Percentiles rank a stretch among this genome's conserved stretches.
Conservation (phyloP, 306 rosid species). For the Begonia masoniana region DNA sequence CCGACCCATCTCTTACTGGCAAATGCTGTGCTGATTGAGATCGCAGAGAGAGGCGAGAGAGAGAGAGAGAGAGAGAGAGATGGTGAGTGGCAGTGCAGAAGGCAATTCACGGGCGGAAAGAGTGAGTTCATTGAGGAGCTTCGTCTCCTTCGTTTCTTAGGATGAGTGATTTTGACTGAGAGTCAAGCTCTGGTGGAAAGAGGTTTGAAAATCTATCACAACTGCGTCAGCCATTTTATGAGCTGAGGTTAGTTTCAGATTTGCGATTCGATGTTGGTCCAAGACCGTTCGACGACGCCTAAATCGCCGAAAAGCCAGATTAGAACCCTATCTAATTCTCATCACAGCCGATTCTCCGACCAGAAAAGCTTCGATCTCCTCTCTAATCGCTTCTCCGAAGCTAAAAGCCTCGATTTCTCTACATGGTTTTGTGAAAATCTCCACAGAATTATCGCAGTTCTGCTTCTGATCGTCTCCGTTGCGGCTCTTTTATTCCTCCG, state of each 20-base stretch:
- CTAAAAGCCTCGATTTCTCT: slow-evolving; percentile 13
- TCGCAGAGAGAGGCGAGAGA: too few relatives aligned
- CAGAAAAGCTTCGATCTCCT: neutral
- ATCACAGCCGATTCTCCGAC: slow-evolving; percentile 10
- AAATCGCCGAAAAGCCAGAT: slow-evolving; percentile 10
- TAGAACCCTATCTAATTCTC: neutral
- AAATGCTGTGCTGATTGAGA: too few relatives aligned
- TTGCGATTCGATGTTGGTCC: slow-evolving; percentile 21
- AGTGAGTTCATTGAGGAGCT: neutral
- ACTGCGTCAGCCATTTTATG: neutral
- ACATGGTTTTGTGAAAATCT: slow-evolving; percentile 18
- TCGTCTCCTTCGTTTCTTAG: slow-evolving; percentile 7
- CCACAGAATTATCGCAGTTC: slow-evolving; percentile 18
- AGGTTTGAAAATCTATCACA: neutral
- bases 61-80: too few relatives aligned
- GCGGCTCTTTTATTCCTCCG: slow-evolving; percentile 28
- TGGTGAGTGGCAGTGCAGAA: neutral
- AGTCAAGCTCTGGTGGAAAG: slow-evolving; percentile 16
- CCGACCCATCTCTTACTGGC: too few relatives aligned
- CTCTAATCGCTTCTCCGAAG: slow-evolving; percentile 11
- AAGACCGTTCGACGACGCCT: slow-evolving; percentile 10
- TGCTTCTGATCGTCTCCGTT: slow-evolving; percentile 13
- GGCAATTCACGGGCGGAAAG: neutral
- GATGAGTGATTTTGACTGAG: slow-evolving; percentile 10
- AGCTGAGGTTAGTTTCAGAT: neutral